Conservation (phyloP, 2,329 filamentous ascomycete species). For the Clarireedia monteithiana region DNA sequence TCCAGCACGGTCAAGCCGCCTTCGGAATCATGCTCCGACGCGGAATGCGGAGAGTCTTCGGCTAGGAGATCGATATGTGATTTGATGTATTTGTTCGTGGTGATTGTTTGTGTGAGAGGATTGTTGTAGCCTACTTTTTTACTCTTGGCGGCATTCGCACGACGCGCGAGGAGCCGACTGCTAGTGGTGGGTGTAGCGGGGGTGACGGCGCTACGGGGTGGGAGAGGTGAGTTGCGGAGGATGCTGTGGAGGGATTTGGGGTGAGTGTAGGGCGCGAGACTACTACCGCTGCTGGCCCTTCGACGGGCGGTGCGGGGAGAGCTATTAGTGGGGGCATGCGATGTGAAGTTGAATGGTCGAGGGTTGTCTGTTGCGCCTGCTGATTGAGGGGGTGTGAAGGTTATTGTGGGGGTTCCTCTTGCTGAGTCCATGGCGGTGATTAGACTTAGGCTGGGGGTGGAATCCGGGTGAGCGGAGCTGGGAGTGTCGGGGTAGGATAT, state of each 20-base stretch:
- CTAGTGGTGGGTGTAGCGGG: conserved; percentile 45
- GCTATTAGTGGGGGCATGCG: conserved; percentile 17
- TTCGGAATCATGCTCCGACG: conserved; percentile 18
- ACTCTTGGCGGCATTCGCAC: conserved; percentile 8
- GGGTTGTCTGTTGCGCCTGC: conserved; percentile 21
- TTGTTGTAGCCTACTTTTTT: conserved; percentile 52
- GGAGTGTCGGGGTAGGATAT: conserved; percentile 29
- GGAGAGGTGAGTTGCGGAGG: conserved; percentile 57
- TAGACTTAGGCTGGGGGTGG: conserved; percentile 10
- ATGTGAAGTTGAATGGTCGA: conserved; percentile 23
- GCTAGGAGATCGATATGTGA: conserved; percentile 56
- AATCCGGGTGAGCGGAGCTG: conserved; percentile 20
- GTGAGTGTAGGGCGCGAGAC: conserved; percentile 46
- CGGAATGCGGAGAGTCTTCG: conserved; percentile 38
- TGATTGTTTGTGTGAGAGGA: conserved; percentile 56
- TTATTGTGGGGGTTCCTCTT: conserved; percentile 18
- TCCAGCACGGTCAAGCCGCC: conserved; percentile 40
- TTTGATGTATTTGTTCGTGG: conserved; percentile 51
- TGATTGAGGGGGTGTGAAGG: conserved; percentile 29
- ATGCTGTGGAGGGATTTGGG: conserved; percentile 54
- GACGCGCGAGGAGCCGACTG: conserved; percentile 44
- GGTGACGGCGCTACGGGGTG: conserved; percentile 41
- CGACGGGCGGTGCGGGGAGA: conserved; percentile 35
- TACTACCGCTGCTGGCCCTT: conserved; percentile 30
- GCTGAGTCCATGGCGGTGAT: conserved; percentile 14